phyloP scores from a whole-genome alignment of 352 stramenopile genomes.

The Phytophthora ramorum region DNA sequence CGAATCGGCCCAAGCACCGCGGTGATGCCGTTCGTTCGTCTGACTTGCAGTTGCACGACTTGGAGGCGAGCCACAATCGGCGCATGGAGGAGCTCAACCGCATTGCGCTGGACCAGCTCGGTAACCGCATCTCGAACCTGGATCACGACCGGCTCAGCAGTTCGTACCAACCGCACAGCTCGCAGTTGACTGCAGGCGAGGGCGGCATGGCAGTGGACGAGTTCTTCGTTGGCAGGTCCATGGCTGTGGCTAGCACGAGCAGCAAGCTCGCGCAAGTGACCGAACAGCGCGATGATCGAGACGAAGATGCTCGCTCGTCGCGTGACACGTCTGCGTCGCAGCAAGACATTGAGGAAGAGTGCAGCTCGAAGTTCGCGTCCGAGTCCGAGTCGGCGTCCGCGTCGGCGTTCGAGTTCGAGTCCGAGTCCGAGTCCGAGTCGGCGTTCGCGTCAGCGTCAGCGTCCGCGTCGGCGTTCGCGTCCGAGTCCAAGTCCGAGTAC shows the following conservation, averaged over 20 bases:
- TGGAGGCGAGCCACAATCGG: slow-evolving; percentile 53
- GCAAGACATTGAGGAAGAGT: background rate
- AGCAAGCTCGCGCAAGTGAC: background rate
- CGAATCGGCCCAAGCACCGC: slow-evolving; percentile 28
- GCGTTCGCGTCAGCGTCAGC: too few relatives aligned
- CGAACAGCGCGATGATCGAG: background rate
- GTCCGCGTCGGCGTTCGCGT: too few relatives aligned
- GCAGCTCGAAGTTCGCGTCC: background rate
- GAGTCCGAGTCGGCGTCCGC: background rate
- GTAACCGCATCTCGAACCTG: slow-evolving; percentile 36
- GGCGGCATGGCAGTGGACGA: slow-evolving; percentile 9
- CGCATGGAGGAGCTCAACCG: slow-evolving; percentile 67
- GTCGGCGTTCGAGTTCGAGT: background rate
- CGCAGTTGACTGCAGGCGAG: slow-evolving; percentile 4
- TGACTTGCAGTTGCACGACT: slow-evolving; percentile 41
- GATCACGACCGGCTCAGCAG: background rate
- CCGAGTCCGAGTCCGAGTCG: background rate
- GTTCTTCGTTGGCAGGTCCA: slow-evolving; percentile 5
- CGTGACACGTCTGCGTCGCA: background rate
- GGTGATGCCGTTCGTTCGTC: slow-evolving; percentile 35
- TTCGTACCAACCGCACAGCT: slow-evolving; percentile 8
- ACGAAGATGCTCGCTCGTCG: background rate
- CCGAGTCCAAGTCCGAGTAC: background rate
- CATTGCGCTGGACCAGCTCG: slow-evolving; percentile 42
- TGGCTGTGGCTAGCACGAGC: background rate